Evolutionary conservation across 2,329 filamentous ascomycete species (phyloP).

Genomic region (Colletotrichum eremochloae): DNA sequence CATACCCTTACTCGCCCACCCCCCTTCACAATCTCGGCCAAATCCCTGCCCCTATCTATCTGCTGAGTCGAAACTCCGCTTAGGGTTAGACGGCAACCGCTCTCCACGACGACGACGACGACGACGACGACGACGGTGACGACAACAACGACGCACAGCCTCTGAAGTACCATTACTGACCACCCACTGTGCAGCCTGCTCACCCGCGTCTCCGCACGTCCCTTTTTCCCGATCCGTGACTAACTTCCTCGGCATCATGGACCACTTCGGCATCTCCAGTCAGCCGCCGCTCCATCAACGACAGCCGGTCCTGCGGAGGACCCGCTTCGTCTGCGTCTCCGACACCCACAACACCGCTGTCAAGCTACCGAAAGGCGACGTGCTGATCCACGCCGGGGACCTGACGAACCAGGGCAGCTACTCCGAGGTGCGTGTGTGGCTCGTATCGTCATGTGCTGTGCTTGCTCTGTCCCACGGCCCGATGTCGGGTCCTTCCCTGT

Average conservation of each 20-base stretch:
- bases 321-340: constrained; percentile 80
- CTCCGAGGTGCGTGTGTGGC: constrained; percentile 58
- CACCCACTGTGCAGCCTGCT: background rate
- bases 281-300: background rate
- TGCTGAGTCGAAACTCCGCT: background rate
- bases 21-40: background rate
- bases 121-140: background rate
- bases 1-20: background rate
- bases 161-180: constrained; percentile 1
- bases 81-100: background rate
- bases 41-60: background rate
- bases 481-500: constrained; percentile 16
- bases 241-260: constrained; percentile 22
- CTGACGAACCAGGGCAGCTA: constrained; percentile 79
- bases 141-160: background rate
- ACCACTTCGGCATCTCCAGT: constrained; percentile 10
- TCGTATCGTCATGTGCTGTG: background rate
- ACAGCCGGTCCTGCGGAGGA: constrained; percentile 55
- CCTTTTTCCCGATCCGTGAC: constrained; percentile 1
- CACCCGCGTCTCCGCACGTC: background rate
- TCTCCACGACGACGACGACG: background rate
- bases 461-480: background rate
- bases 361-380: constrained; percentile 78
- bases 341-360: constrained; percentile 79
- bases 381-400: constrained; percentile 83